phyloP scores from a whole-genome alignment of 805 yeast species.

The Ogataea siamensis region DNA sequence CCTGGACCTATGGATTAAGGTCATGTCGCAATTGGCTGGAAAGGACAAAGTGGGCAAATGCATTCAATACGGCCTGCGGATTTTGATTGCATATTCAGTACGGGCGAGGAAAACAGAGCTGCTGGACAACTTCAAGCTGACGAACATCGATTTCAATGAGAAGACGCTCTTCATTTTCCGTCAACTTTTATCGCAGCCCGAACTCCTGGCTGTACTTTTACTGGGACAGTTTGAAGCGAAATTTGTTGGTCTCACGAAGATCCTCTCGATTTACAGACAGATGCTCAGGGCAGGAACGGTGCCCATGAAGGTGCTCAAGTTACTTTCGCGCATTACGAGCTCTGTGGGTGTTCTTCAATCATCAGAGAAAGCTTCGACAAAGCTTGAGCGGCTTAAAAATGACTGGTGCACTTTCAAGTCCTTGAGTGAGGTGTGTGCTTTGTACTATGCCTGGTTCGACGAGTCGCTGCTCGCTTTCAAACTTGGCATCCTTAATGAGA shows the following conservation, averaged over 20 bases:
- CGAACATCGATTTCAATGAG: slow-evolving; percentile 25
- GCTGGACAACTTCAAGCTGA: slow-evolving; percentile 15
- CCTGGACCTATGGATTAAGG: slow-evolving; percentile 42
- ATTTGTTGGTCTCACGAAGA: slow-evolving; percentile 44
- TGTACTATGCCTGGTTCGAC: slow-evolving; percentile 66
- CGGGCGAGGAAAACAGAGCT: slow-evolving; percentile 33
- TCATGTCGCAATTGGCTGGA: slow-evolving; percentile 58
- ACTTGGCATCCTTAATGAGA: slow-evolving; percentile 43
- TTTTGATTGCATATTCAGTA: slow-evolving; percentile 47
- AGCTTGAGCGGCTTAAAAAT: slow-evolving; percentile 23
- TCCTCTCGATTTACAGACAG: slow-evolving; percentile 59
- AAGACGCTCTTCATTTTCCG: slow-evolving; percentile 26
- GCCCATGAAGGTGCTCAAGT: slow-evolving; percentile 51
- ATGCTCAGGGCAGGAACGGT: slow-evolving; percentile 68
- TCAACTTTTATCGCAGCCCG: slow-evolving; percentile 31
- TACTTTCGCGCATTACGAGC: slow-evolving; percentile 36
- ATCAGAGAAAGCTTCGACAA: slow-evolving; percentile 18
- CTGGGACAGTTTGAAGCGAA: slow-evolving; percentile 41
- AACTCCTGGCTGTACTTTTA: slow-evolving; percentile 32
- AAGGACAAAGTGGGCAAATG: slow-evolving; percentile 71
- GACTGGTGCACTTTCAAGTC: slow-evolving; percentile 44
- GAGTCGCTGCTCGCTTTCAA: slow-evolving; percentile 59
- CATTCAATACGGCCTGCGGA: slow-evolving; percentile 55
- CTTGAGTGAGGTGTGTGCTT: slow-evolving; percentile 49
- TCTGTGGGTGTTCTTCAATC: slow-evolving; percentile 14